Evolutionary conservation across 1,284 basidiomycete species (phyloP), one percentile per base, ranked within the genome.

Genomic region (Dichomitus squalens): DNA sequence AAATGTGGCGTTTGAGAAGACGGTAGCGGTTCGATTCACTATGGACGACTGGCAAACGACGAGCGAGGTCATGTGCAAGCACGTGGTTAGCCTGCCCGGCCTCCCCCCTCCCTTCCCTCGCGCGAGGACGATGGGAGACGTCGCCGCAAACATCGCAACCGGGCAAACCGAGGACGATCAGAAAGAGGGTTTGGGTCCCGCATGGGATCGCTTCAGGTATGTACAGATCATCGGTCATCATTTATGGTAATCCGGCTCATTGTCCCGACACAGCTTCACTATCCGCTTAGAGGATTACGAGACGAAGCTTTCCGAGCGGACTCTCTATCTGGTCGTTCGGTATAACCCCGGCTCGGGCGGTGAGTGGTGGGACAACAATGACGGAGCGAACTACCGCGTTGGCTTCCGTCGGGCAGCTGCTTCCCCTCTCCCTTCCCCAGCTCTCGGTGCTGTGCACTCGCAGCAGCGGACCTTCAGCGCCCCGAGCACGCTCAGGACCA

Each of bases 11-110:
- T 98, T 93, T 67, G 87, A 93, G 72, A 98, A 98, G 75, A 82
- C 84, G 63, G 89, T 98, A 52, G 87, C 85, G 1, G 83, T 96
- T 0, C 82, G 96, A 12, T 98, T 96, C 73, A 98, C 96, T 1
- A 79, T 96, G 52, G 96, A 98, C 73, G 86, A 91, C 58, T 98
- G 96, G 96, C 85, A 90, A 64, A 98, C 95, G 1, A 93, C 92
- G 1, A 91, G 87, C 49, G 96, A 98, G 72, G 93, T 97, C 18
- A 78, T 81, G 27, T 90, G 85, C 14, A 79, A 80, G 33, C 83
- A 88, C 70, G 77, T 84, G 55, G 83, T 83, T 48, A 83, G 83
- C 53, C 64, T 87, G 40, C 74, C 80, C 57, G 70, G 71, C 41
- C 49, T 75, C 70, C 71, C 85, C 70, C 61, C 80, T 76, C 68